These are phyloP conservation scores for Xylaria digitata DNA, from an alignment of 2,329 filamentous ascomycete species.

Conservation along the genomic window DNA sequence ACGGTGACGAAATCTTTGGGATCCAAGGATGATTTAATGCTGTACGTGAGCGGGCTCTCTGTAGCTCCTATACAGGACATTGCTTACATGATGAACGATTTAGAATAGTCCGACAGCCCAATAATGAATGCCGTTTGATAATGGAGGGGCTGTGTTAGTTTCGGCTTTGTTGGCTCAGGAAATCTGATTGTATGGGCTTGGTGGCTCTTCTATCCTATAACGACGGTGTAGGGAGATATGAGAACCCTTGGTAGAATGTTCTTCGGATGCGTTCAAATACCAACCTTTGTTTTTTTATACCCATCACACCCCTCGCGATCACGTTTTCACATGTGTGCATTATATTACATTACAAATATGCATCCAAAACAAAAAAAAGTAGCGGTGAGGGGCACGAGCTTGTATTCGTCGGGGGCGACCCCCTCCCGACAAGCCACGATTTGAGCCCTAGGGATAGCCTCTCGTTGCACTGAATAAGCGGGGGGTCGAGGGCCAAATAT, in stretches of 20 bases:
- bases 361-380: not conserved
- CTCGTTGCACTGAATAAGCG: not conserved
- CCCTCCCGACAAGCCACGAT: not conserved
- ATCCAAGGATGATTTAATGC: slow-evolving; percentile 1
- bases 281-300: not conserved
- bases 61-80: not conserved
- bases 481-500: no score
- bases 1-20: slow-evolving; percentile 46
- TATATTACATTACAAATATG: not conserved
- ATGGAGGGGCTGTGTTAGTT: slow-evolving; percentile 13
- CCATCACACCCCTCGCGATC: not conserved
- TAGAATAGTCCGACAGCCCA: not conserved
- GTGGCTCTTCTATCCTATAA: not conserved
- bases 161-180: not conserved
- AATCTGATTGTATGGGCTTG: not conserved
- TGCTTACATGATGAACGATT: not conserved
- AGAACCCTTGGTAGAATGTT: not conserved
- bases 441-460: no score
- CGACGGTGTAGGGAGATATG: not conserved
- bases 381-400: not conserved
- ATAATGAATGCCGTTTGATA: slow-evolving; percentile 7
- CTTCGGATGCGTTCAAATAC: not conserved
- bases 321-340: not conserved
- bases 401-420: not conserved
- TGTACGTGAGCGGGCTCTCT: not conserved